phyloP scores from a whole-genome alignment of 495 filamentous ascomycete genomes.

The Hypoxylon fuscum region DNA sequence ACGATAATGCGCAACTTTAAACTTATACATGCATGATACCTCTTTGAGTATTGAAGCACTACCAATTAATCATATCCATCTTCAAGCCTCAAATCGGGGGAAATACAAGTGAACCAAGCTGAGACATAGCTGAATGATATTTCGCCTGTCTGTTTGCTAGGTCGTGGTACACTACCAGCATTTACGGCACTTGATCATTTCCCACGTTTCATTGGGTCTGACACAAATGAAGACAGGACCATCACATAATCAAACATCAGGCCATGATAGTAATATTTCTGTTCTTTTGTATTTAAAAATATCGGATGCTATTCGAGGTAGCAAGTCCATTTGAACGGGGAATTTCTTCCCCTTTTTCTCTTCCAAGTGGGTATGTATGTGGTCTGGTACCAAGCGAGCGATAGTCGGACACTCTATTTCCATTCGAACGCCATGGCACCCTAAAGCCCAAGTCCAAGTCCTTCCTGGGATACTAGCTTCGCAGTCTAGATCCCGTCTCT shows the following conservation, averaged over 20 bases:
- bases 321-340: not conserved
- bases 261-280: not conserved
- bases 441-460: not conserved
- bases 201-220: too few species aligned
- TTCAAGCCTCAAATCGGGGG: too few species aligned
- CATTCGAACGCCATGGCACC: conserved; percentile 14
- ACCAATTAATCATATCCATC: too few species aligned
- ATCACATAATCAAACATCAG: not conserved
- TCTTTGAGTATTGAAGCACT: too few species aligned
- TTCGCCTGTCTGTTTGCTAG: too few species aligned
- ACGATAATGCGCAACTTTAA: too few species aligned
- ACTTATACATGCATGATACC: too few species aligned
- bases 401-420: conserved; percentile 2
- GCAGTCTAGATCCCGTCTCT: conserved; percentile 13
- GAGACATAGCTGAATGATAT: too few species aligned
- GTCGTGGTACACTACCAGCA: too few species aligned
- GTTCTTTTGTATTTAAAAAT: not conserved
- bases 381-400: not conserved
- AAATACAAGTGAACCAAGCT: too few species aligned
- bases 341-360: not conserved
- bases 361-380: not conserved
- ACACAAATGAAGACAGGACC: too few species aligned
- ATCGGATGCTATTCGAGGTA: not conserved
- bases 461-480: conserved; percentile 11
- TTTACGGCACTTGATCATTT: too few species aligned